Evolutionary conservation across 768 basidiomycete genomes (phyloP).

Genomic region (Termitomyces heimii): DNA sequence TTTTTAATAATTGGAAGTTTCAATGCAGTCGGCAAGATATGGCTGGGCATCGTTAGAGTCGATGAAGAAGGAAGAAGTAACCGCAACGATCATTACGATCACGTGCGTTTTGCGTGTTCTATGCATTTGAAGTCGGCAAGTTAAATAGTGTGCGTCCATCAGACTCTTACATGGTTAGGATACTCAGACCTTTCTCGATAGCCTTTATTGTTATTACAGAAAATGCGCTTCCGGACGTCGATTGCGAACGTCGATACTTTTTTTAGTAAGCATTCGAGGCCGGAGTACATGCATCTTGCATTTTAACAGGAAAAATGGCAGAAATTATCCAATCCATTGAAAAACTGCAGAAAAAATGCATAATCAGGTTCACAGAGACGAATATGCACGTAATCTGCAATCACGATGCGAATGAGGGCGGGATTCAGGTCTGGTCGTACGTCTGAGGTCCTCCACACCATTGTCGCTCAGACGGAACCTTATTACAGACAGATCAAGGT

Average conservation of each 20-base stretch:
- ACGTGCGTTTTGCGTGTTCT: too few relatives aligned
- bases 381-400: conserved; percentile 84
- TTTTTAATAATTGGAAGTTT: conserved; percentile 56
- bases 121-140: too few relatives aligned
- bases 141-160: not conserved
- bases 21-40: conserved; percentile 63
- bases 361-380: conserved; percentile 70
- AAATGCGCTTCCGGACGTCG: conserved; percentile 59
- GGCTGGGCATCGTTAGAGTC: conserved; percentile 25
- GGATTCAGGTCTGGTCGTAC: conserved; percentile 79
- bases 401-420: conserved; percentile 71
- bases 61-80: not conserved
- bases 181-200: not conserved
- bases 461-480: not conserved
- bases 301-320: conserved; percentile 19
- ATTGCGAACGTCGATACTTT: conserved; percentile 56
- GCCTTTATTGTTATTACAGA: not conserved
- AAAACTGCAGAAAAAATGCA: conserved; percentile 79
- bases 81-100: too few relatives aligned
- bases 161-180: not conserved
- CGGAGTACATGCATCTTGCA: not conserved
- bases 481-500: conserved; percentile 53
- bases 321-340: conserved; percentile 79
- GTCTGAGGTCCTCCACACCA: conserved; percentile 1
- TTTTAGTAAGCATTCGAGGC: conserved; percentile 31